Conservation (phyloP, 1,284 basidiomycete species). For the Bondarzewia mesenterica region DNA sequence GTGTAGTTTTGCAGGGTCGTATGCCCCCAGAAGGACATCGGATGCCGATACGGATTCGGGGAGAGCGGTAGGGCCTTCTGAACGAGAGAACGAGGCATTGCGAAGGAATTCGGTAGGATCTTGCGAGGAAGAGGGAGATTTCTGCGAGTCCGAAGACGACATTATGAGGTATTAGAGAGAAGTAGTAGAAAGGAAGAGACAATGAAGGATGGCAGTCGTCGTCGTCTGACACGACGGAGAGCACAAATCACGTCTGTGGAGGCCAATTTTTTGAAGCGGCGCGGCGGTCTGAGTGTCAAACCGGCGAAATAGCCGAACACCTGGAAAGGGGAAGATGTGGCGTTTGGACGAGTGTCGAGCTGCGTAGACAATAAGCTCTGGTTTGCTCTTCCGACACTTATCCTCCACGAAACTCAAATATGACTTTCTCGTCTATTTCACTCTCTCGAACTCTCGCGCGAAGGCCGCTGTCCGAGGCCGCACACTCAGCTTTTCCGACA, state of each 20-base stretch:
- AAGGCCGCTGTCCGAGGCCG: neutral
- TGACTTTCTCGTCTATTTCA: conserved; percentile 5
- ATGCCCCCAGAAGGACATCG: conserved; percentile 76
- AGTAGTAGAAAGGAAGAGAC: neutral
- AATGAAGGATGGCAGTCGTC: conserved; percentile 3
- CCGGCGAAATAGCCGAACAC: conserved; percentile 1
- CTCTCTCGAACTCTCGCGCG: neutral
- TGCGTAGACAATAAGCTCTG: conserved; percentile 11
- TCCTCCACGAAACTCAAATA: neutral
- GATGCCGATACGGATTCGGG: conserved; percentile 66
- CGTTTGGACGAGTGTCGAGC: neutral
- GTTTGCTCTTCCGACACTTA: too few species aligned
- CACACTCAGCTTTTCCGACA: neutral
- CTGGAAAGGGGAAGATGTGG: neutral
- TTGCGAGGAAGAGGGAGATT: conserved; percentile 22
- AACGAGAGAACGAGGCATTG: conserved; percentile 45
- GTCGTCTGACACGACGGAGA: neutral
- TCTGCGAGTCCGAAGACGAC: conserved; percentile 8
- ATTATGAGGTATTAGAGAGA: conserved; percentile 5
- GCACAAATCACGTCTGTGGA: neutral
- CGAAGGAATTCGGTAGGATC: conserved; percentile 44
- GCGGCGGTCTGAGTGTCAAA: conserved; percentile 6
- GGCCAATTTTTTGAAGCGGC: conserved; percentile 8
- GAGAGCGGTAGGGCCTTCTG: conserved; percentile 29
- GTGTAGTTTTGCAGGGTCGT: conserved; percentile 86